These are phyloP conservation scores for Hypoxylon sp. DNA, from an alignment of 2,329 filamentous ascomycete species.

Conservation along the genomic window DNA sequence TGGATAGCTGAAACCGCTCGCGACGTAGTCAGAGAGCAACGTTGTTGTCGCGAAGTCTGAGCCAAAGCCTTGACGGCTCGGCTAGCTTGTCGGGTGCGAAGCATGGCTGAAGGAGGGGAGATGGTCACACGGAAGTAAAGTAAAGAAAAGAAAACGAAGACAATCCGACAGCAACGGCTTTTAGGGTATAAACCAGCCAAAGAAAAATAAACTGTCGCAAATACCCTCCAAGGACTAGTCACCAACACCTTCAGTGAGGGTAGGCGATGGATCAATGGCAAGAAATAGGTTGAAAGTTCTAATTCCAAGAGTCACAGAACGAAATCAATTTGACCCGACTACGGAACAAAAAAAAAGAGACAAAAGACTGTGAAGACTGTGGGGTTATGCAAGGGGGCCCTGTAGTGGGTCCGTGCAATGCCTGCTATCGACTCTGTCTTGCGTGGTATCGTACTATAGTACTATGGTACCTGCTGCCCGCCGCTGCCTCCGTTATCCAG, in stretches of 20 bases:
- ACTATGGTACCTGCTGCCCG: constrained; percentile 4
- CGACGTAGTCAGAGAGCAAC: constrained; percentile 60
- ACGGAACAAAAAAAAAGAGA: constrained; percentile 44
- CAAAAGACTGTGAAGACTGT: constrained; percentile 45
- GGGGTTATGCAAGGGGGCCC: constrained; percentile 37
- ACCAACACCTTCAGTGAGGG: constrained; percentile 28
- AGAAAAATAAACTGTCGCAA: constrained; percentile 9
- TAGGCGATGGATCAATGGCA: constrained; percentile 40
- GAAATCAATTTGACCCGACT: constrained; percentile 36
- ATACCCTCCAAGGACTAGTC: constrained; percentile 34
- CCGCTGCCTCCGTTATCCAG: constrained; percentile 1
- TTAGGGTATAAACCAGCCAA: constrained; percentile 15
- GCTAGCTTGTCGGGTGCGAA: constrained; percentile 64
- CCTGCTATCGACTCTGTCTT: constrained; percentile 2
- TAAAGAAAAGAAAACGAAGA: constrained; percentile 16
- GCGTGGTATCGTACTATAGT: no score
- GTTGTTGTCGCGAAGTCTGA: constrained; percentile 55
- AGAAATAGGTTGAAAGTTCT: constrained; percentile 25
- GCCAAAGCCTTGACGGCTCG: constrained; percentile 63
- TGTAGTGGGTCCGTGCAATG: constrained; percentile 16
- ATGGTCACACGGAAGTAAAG: constrained; percentile 23
- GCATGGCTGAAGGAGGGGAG: constrained; percentile 59
- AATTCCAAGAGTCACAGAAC: constrained; percentile 35
- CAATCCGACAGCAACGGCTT: neutral
- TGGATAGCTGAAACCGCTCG: constrained; percentile 56